Evolutionary conservation across 2,329 filamentous ascomycete species (phyloP).

Genomic region (Colletotrichum tabaci): DNA sequence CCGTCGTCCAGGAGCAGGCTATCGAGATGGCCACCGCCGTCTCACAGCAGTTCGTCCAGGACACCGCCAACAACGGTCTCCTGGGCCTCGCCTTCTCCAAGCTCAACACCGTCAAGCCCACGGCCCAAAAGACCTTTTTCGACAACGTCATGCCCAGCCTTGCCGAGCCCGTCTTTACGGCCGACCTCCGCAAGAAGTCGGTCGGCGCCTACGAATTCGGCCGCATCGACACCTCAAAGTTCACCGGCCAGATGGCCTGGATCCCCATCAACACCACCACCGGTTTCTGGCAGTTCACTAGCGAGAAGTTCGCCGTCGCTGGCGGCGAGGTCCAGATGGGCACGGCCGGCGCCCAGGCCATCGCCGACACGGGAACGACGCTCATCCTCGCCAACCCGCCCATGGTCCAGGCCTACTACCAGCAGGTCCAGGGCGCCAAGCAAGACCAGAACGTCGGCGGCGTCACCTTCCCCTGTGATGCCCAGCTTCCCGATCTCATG

Average conservation of each 20-base stretch:
- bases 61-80: constrained; percentile 77
- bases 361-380: constrained; percentile 74
- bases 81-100: constrained; percentile 77
- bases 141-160: constrained; percentile 76
- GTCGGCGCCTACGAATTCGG: constrained; percentile 83
- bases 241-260: constrained; percentile 74
- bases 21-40: constrained; percentile 76
- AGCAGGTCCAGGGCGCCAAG: constrained; percentile 59
- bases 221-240: constrained; percentile 74
- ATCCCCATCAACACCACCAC: constrained; percentile 71
- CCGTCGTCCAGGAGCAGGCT: constrained; percentile 73
- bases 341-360: constrained; percentile 59
- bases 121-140: constrained; percentile 80
- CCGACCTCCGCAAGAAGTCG: constrained; percentile 72
- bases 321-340: constrained; percentile 54
- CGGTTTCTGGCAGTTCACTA: constrained; percentile 80
- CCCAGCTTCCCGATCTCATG: constrained; percentile 62
- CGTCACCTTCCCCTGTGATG: constrained; percentile 63
- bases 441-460: constrained; percentile 59
- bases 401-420: constrained; percentile 66
- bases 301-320: constrained; percentile 70
- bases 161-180: constrained; percentile 78
- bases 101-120: constrained; percentile 76
- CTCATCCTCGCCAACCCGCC: constrained; percentile 71
- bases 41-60: constrained; percentile 70